A percentile compares a stretch with the other conserved stretches of the same genome.
Conservation (phyloP, 768 basidiomycete genomes). For the Rhodotorula toruloides region DNA sequence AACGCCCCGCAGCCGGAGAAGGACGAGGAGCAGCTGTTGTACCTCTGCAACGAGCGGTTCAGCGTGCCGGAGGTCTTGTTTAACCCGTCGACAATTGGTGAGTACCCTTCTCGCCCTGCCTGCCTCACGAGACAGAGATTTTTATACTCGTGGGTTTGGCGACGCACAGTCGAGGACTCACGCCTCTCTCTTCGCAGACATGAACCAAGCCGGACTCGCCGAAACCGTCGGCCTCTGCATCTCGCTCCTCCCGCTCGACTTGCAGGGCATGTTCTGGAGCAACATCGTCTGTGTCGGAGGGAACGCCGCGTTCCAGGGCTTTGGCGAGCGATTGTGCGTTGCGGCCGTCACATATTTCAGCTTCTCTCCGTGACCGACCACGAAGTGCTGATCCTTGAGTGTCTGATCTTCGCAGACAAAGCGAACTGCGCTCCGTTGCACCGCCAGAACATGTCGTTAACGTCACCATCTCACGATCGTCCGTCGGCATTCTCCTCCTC, state of each 20-base stretch:
- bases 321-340: conserved; percentile 69
- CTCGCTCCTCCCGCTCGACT: conserved; percentile 64
- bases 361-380: background rate
- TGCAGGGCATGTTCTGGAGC: conserved; percentile 91
- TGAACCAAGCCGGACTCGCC: conserved; percentile 75
- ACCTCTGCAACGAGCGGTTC: conserved; percentile 88
- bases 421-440: conserved; percentile 71
- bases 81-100: conserved; percentile 82
- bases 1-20: conserved; percentile 40
- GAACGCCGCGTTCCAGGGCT: conserved; percentile 66
- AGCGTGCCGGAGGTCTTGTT: conserved; percentile 88
- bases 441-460: conserved; percentile 72
- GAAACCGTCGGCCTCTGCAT: conserved; percentile 72
- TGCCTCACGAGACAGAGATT: background rate
- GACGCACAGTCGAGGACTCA: too few relatives aligned
- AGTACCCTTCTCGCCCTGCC: conserved; percentile 33
- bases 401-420: conserved; percentile 52
- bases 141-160: too few relatives aligned
- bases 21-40: conserved; percentile 55
- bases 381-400: background rate
- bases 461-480: conserved; percentile 71
- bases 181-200: too few relatives aligned
- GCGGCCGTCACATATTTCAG: too few relatives aligned
- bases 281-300: conserved; percentile 89
- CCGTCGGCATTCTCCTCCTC: conserved; percentile 46